phyloP scores from a whole-genome alignment of 768 basidiomycete species.

The Amanita jacksonii region DNA sequence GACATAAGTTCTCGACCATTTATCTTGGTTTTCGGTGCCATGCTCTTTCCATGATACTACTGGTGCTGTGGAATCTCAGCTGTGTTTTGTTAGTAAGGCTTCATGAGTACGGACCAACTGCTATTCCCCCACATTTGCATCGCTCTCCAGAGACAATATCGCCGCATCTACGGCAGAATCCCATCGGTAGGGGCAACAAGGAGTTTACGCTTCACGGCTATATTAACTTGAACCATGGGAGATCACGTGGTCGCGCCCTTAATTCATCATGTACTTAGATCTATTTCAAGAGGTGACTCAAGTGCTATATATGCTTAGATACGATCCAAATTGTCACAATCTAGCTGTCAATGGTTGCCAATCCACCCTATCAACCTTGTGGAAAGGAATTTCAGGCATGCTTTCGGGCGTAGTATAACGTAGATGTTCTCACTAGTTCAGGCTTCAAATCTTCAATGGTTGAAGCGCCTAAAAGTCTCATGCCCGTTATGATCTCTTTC shows the following conservation, averaged over 20 bases:
- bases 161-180: constrained; percentile 80
- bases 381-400: too few relatives aligned
- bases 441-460: constrained; percentile 58
- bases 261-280: background rate
- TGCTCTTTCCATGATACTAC: constrained; percentile 53
- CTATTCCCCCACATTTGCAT: constrained; percentile 72
- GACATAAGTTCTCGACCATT: constrained; percentile 76
- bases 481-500: constrained; percentile 67
- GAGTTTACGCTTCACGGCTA: background rate
- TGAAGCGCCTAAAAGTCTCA: constrained; percentile 68
- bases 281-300: background rate
- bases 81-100: background rate
- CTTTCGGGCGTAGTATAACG: too few relatives aligned
- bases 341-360: constrained; percentile 46
- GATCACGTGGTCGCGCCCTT: constrained; percentile 8
- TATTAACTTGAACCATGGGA: background rate
- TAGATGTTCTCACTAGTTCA: constrained; percentile 47
- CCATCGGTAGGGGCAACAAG: constrained; percentile 36
- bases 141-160: constrained; percentile 65
- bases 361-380: constrained; percentile 55
- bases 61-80: constrained; percentile 37
- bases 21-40: constrained; percentile 42
- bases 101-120: constrained; percentile 55
- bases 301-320: background rate
- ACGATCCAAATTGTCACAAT: constrained; percentile 16